A percentile compares a stretch with the other conserved stretches of the same genome.
phyloP scores from a whole-genome alignment of 1,284 basidiomycete genomes.

The Earliella scabrosa region DNA sequence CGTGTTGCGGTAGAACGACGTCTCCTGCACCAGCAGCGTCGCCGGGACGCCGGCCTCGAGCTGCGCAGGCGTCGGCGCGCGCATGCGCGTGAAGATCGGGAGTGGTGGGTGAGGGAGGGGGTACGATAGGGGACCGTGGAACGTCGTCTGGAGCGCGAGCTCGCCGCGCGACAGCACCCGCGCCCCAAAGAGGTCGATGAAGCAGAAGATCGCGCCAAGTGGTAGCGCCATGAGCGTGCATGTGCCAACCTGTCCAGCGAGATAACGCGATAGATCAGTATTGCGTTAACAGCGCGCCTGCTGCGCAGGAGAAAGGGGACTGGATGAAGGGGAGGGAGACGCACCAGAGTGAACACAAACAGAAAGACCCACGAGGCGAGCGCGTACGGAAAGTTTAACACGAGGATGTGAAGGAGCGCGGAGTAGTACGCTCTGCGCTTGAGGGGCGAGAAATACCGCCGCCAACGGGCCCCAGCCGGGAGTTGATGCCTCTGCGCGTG shows the following conservation, averaged over 20 bases:
- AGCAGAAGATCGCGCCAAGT: slow-evolving; percentile 76
- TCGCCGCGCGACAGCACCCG: slow-evolving; percentile 71
- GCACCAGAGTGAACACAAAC: slow-evolving; percentile 77
- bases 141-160: slow-evolving; percentile 69
- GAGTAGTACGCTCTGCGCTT: slow-evolving; percentile 56
- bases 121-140: slow-evolving; percentile 68
- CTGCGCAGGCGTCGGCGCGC: slow-evolving; percentile 50
- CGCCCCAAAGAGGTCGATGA: slow-evolving; percentile 74
- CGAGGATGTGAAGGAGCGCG: slow-evolving; percentile 65
- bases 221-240: slow-evolving; percentile 76
- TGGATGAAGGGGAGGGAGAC: slow-evolving; percentile 30
- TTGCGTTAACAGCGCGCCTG: slow-evolving; percentile 6
- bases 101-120: slow-evolving; percentile 60
- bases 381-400: slow-evolving; percentile 78
- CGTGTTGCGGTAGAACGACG: slow-evolving; percentile 76
- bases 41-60: slow-evolving; percentile 48
- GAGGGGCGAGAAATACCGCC: slow-evolving; percentile 68
- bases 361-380: slow-evolving; percentile 73
- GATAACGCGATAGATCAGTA: slow-evolving; percentile 2
- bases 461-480: slow-evolving; percentile 38
- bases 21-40: slow-evolving; percentile 44
- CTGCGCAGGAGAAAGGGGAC: neutral
- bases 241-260: slow-evolving; percentile 61
- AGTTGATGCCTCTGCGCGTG: slow-evolving; percentile 10
- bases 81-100: slow-evolving; percentile 70